A percentile compares a stretch with the other conserved stretches of the same genome.
Conservation (phyloP, 169 alveolate species). For the Neospora caninum region DNA sequence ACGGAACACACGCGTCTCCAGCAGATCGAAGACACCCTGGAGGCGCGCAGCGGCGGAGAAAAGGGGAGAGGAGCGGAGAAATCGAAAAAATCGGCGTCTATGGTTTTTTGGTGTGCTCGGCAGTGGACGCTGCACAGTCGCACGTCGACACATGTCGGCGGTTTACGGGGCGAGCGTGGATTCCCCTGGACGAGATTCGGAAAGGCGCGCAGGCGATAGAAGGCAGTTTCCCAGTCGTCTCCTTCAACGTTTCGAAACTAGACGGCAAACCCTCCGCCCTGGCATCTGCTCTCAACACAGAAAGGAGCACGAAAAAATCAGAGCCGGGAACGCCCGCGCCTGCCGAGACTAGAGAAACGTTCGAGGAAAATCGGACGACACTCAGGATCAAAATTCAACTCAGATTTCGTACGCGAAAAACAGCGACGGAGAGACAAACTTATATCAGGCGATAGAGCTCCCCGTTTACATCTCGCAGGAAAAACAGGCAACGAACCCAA, state of each 20-base stretch:
- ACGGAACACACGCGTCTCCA: too few species aligned
- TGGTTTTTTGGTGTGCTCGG: neutral
- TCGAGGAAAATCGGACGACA: neutral
- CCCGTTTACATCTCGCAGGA: too few species aligned
- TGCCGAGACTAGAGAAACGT: neutral
- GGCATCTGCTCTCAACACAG: neutral
- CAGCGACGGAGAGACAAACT: too few species aligned
- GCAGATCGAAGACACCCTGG: too few species aligned
- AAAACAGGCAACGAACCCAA: too few species aligned
- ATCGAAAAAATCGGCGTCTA: too few species aligned
- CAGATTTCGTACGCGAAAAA: neutral
- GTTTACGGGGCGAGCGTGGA: slow-evolving; percentile 22
- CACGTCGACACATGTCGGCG: neutral
- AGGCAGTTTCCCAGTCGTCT: neutral
- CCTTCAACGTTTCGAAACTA: neutral
- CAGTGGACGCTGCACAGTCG: neutral
- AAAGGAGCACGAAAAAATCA: neutral
- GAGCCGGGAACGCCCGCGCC: neutral
- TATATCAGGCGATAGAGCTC: too few species aligned
- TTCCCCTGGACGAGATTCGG: slow-evolving; percentile 11
- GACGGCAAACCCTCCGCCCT: neutral
- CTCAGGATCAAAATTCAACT: neutral
- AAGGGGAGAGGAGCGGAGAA: too few species aligned
- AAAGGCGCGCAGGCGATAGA: neutral
- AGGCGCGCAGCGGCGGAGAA: too few species aligned